A percentile compares a stretch with the other conserved stretches of the same genome.
phyloP scores from a whole-genome alignment of 805 yeast species.

The Starmerella vaccinii region DNA sequence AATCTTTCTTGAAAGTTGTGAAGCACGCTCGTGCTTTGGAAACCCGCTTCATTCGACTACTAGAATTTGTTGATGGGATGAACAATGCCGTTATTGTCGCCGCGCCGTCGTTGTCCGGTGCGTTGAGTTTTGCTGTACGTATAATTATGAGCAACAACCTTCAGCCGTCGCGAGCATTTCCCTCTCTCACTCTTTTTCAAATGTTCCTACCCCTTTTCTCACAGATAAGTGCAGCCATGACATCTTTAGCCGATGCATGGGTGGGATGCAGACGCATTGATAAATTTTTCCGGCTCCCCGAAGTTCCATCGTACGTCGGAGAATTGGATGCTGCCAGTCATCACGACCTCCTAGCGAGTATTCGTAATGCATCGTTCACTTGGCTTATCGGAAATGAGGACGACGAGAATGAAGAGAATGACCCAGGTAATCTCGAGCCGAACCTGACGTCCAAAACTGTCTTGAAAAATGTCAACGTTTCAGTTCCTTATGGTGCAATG shows the following conservation, averaged over 20 bases:
- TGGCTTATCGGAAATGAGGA: constrained; percentile 28
- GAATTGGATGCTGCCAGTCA: not conserved
- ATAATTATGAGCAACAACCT: constrained; percentile 9
- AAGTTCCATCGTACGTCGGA: constrained; percentile 29
- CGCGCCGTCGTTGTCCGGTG: constrained; percentile 18
- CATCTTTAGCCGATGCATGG: constrained; percentile 33
- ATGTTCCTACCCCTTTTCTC: constrained; percentile 14
- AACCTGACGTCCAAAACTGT: not conserved
- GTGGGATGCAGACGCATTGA: constrained; percentile 26
- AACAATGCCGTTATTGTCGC: constrained; percentile 12
- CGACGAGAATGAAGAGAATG: not conserved
- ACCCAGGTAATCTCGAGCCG: not conserved
- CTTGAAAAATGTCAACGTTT: constrained; percentile 41
- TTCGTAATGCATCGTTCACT: constrained; percentile 10
- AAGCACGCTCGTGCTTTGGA: constrained; percentile 9
- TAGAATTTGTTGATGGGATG: constrained; percentile 15
- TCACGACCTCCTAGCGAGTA: not conserved
- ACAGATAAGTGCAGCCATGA: constrained; percentile 38
- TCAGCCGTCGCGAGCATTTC: constrained; percentile 17
- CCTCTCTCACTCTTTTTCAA: constrained; percentile 19
- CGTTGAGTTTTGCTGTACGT: constrained; percentile 17
- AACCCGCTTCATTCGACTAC: constrained; percentile 13
- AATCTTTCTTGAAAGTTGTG: constrained; percentile 53
- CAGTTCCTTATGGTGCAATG: constrained; percentile 53
- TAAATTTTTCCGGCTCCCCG: constrained; percentile 30